Evolutionary conservation across 306 rosid genomes (phyloP), one percentile per base, ranked within the genome.

Genomic region (Glycyrrhiza uralensis): DNA sequence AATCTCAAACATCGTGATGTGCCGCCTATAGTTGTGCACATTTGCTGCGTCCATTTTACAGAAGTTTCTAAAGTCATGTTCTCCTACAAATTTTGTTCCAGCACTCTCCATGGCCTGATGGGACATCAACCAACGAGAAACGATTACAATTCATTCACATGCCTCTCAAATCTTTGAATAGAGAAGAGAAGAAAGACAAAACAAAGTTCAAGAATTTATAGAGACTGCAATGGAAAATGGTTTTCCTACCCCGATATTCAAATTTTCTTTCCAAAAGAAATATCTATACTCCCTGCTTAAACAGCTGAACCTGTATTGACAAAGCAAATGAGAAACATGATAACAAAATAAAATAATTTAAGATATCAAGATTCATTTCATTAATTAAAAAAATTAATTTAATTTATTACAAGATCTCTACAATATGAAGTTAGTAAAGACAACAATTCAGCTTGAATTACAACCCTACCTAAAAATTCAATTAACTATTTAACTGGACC

Each of bases 1-100:
- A 50, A 93, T 82, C 39, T 82, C 85, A 57, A 93, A 82, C 30
- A 73, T 82, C 4, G 79, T 66, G 76, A 93, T 74, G 19, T 47
- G 51, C 69, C 97, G 89, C 87, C 77, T 81, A 59, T 86, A 91
- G 88, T 86, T 91, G 87, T 93, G 98, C 63, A 93, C 98, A 77
- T 90, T 93, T 59, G 76, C 82, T 22, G 98, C 98, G 81, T 93
- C 96, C 98, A 93, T 93, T 83, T 93, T 93, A 76, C 98, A 93
- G 70, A 93, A 93, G 76, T 93, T 93, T 78, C 96, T 83, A 76
- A 91, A 93, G 90, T 93, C 97, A 69, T 93, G 94, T 82, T 91
- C 97, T 14, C 97, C 98, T 36, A 86, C 28, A 63, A 91, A 76
- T 77, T 89, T 93, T 71, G 55, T 76, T 41, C 92, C 89, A 38